Conservation (phyloP, 1,139 yeast species). For the Debaryomycetaceae sp. region DNA sequence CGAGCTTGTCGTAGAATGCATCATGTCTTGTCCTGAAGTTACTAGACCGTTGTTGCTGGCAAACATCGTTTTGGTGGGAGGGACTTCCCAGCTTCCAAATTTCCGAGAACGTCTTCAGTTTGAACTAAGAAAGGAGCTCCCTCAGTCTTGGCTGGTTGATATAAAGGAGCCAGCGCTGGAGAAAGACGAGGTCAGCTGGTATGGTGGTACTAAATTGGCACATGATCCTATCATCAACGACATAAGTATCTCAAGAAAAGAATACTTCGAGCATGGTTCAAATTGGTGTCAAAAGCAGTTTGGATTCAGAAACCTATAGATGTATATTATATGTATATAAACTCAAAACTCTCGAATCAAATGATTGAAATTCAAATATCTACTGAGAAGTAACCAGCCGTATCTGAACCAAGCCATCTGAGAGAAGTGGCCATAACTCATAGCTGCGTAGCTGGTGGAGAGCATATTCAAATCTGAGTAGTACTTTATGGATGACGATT, state of each 20-base stretch:
- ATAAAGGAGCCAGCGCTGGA: slow-evolving; percentile 23
- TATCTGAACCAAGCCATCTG: slow-evolving; percentile 97
- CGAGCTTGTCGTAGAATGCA: slow-evolving; percentile 69
- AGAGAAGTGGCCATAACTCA: slow-evolving; percentile 79
- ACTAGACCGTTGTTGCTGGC: slow-evolving; percentile 74
- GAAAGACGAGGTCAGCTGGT: slow-evolving; percentile 34
- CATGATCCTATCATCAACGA: slow-evolving; percentile 48
- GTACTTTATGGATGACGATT: slow-evolving; percentile 32
- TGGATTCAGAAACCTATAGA: slow-evolving; percentile 50
- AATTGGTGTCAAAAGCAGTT: slow-evolving; percentile 76
- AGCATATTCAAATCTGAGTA: slow-evolving; percentile 57
- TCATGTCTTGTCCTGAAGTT: slow-evolving; percentile 70
- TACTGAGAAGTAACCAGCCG: slow-evolving; percentile 77
- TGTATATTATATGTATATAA: slow-evolving; percentile 1
- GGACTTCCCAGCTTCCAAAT: slow-evolving; percentile 69
- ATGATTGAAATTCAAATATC: slow-evolving; percentile 75
- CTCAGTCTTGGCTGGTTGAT: slow-evolving; percentile 62
- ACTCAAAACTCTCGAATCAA: slow-evolving; percentile 30
- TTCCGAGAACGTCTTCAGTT: slow-evolving; percentile 56
- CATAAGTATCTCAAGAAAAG: slow-evolving; percentile 66
- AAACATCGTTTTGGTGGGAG: slow-evolving; percentile 81
- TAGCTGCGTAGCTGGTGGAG: slow-evolving; percentile 63
- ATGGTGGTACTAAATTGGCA: slow-evolving; percentile 49
- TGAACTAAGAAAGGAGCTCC: slow-evolving; percentile 65
- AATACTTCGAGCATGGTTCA: slow-evolving; percentile 82